Evolutionary conservation across 352 stramenopile genomes (phyloP).

Genomic region (Globisporangium cystogenes): DNA sequence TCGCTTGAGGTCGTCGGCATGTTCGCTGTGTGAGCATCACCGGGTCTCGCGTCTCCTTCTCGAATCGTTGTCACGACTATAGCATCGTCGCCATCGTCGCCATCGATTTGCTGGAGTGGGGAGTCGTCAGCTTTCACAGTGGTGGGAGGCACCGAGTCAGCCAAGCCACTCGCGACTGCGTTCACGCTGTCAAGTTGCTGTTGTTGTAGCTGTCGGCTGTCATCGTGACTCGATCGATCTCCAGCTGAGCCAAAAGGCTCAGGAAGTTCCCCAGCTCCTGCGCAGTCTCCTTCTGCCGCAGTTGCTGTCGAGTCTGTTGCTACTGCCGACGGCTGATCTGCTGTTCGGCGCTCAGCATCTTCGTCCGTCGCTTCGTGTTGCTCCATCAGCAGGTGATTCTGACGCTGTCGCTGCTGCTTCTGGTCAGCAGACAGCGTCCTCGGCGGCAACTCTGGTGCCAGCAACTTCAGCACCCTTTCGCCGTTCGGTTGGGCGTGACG

Average conservation of each 20-base stretch:
- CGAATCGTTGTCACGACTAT: not conserved
- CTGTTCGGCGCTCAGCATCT: not conserved
- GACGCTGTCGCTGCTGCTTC: too few relatives aligned
- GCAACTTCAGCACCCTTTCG: conserved; percentile 5
- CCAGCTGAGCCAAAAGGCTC: not conserved
- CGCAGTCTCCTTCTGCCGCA: not conserved
- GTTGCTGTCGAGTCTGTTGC: too few relatives aligned
- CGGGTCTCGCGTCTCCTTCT: not conserved
- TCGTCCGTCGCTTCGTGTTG: not conserved
- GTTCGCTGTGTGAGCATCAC: not conserved
- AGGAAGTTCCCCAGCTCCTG: not conserved
- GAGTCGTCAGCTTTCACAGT: too few relatives aligned
- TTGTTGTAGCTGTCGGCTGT: too few relatives aligned
- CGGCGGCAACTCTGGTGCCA: conserved; percentile 8
- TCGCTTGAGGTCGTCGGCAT: not conserved
- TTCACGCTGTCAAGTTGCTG: too few relatives aligned
- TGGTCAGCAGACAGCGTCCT: not conserved
- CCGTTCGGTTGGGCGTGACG: conserved; percentile 6
- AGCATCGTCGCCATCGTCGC: too few relatives aligned
- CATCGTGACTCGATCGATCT: too few relatives aligned
- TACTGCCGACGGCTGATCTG: not conserved
- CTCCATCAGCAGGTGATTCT: not conserved
- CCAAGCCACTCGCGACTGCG: too few relatives aligned
- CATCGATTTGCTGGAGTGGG: too few relatives aligned
- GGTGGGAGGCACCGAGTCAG: too few relatives aligned